Evolutionary conservation across 2,329 filamentous ascomycete genomes (phyloP), one percentile per base, ranked within the genome.

Genomic region (Venturia carpophila): DNA sequence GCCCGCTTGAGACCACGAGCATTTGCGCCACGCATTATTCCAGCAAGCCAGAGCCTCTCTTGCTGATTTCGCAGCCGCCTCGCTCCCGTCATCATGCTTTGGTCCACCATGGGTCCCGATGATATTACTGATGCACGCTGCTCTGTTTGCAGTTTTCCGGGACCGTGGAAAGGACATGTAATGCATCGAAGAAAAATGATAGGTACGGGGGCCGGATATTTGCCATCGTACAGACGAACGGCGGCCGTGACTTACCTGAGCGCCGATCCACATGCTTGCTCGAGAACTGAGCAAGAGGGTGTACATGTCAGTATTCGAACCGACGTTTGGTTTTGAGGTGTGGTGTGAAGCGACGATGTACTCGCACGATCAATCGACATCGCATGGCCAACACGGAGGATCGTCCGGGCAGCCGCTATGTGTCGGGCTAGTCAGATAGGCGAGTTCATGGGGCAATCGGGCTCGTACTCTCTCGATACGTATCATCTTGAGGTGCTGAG

Each of bases 131-230:
- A 41, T 41, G 39, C 39, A 10, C 21, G 45, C 21, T 47, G 45
- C 45, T 47, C 39, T 41, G 45, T 47, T 47, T 47, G 45, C 21
- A 47, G 15, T 5, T 19, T n/a, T n/a, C 45, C 7, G 10, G 17
- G 52, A n/a, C 24, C n/a, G 15, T 17, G 27, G 30, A 58, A 58
- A 15, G 52, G 52, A 19, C 15, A 37, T 34, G 30, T 19, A n/a
- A 11, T 37, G 52, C 52, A 58, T 58, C 30, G 15, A n/a, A 9
- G 19, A 11, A 37, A 19, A 37, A 58, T 58, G 52, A 37, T 58
- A 58, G 52, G 52, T 58, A 58, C 52, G 52, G 37, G 37, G 47
- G 21, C 13, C 47, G 47, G 47, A 52, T 15, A 27, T 52, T 15
- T 52, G 11, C 24, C 24, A 17, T 52, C 27, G 21, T 52, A 19